Percentiles rank a stretch among this genome's conserved stretches.
These are phyloP conservation scores for Cucumis variabilis DNA, from an alignment of 331 rosid genomes.

Conservation along the genomic window DNA sequence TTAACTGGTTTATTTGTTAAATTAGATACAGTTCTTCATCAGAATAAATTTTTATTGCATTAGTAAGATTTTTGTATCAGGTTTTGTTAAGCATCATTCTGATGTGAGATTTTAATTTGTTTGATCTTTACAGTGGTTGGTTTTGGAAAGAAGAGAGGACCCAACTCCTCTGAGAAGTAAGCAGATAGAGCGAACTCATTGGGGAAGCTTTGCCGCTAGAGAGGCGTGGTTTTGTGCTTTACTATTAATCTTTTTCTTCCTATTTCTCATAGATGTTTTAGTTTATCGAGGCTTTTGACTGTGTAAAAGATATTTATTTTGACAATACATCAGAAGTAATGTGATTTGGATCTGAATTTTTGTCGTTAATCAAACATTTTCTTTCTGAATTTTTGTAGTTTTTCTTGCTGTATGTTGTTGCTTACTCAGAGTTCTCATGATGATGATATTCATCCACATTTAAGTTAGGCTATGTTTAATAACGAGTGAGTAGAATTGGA, in stretches of 20 bases:
- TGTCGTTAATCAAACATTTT: no score
- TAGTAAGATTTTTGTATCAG: background rate
- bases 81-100: background rate
- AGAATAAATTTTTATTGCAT: background rate
- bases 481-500: background rate
- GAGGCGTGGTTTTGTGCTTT: constrained; percentile 4
- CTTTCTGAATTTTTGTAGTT: background rate
- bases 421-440: background rate
- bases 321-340: constrained; percentile 11
- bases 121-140: constrained; percentile 50
- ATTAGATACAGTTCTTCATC: background rate
- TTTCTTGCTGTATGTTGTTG: background rate
- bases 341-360: constrained; percentile 12
- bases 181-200: background rate
- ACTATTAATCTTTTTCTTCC: constrained; percentile 1
- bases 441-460: background rate
- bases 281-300: constrained; percentile 3
- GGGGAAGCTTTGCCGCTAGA: background rate
- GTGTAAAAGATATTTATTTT: constrained; percentile 14
- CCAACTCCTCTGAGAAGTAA: constrained; percentile 67
- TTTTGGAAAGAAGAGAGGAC: constrained; percentile 69
- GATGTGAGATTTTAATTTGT: background rate
- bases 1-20: background rate
- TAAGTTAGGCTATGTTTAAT: background rate
- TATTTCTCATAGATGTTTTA: constrained; percentile 26